Base-by-base conservation (phyloP, 768 basidiomycete genomes). In the Boletellus emodensis region DNA sequence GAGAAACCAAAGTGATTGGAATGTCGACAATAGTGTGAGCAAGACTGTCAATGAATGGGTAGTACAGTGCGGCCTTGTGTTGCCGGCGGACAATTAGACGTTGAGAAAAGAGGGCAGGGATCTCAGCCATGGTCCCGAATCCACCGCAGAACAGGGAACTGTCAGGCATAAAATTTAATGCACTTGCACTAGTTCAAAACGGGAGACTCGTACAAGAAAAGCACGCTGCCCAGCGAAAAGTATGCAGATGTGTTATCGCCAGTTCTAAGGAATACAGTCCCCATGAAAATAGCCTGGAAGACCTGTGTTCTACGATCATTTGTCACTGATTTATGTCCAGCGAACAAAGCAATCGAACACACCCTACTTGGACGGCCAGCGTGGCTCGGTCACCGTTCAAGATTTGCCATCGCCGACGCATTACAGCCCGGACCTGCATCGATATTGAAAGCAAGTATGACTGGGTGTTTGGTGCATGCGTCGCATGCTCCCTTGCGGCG, bases 201-300 rank as follows among this genome's bases (percentile, higher is more conserved):
- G 9, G 18, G 15, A 33, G 15, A 34, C 32, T 68, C 79, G 32
- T 62, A 84, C 78, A 90, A 88, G 77, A 87, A 90, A 17, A 92
- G 71, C 20, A 85, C 74, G 68, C 88, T 83, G 36, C 87, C 87
- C 17, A 89, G 79, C n/a, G 84, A 82, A 46, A 56, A 61, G 47
- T 54, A 67, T n/a, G 49, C 46, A 15, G 39, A 44, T 2, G 79
- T 78, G 30, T 57, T 63, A 35, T 60, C 55, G 0, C 69, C 57
- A 22, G 75, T 49, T 12, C 65, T 62, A 53, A 74, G 72, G 67
- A 77, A 81, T 26, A 78, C 67, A 1, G 71, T 72, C 30, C 63
- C 66, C 10, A 51, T 44, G 39, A 68, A 45, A 30, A 67, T 12
- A 1, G 46, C 57, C 33, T 61, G 58, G 13, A 65, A 49, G 6